Evolutionary conservation across 2,329 filamentous ascomycete genomes (phyloP).

Genomic region (Blastomyces emzantsi): DNA sequence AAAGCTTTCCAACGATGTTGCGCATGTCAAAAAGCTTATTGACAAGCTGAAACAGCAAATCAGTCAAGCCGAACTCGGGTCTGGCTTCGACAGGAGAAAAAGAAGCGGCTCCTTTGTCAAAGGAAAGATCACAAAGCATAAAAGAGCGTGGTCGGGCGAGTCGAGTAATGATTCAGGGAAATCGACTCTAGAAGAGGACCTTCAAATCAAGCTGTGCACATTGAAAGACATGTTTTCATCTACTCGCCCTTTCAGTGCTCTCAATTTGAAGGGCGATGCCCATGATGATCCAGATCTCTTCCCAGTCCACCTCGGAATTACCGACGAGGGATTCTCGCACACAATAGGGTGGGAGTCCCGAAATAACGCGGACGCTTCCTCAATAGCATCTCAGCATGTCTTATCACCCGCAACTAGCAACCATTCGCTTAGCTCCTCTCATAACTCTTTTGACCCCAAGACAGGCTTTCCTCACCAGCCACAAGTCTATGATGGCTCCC

Average conservation of each 20-base stretch:
- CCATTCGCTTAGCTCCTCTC: constrained; percentile 32
- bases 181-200: constrained; percentile 35
- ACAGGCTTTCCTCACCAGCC: constrained; percentile 15
- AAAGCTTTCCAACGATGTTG: constrained; percentile 88
- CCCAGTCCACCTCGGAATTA: constrained; percentile 32
- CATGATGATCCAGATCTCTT: constrained; percentile 39
- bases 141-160: constrained; percentile 90
- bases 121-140: constrained; percentile 69
- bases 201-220: constrained; percentile 35
- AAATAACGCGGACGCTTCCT: constrained; percentile 27
- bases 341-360: constrained; percentile 25
- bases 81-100: constrained; percentile 53
- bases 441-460: constrained; percentile 18
- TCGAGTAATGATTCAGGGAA: constrained; percentile 48
- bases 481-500: constrained; percentile 19
- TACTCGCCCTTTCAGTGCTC: constrained; percentile 33
- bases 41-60: constrained; percentile 96
- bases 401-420: constrained; percentile 34
- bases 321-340: constrained; percentile 24
- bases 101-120: constrained; percentile 44
- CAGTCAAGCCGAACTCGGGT: constrained; percentile 57
- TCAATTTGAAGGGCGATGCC: constrained; percentile 36
- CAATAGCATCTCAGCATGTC: constrained; percentile 25
- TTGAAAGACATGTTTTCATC: constrained; percentile 43
- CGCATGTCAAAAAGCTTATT: constrained; percentile 92